Evolutionary conservation across 176 grass and related monocot genomes (phyloP).

Genomic region (Ensete glaucum): DNA sequence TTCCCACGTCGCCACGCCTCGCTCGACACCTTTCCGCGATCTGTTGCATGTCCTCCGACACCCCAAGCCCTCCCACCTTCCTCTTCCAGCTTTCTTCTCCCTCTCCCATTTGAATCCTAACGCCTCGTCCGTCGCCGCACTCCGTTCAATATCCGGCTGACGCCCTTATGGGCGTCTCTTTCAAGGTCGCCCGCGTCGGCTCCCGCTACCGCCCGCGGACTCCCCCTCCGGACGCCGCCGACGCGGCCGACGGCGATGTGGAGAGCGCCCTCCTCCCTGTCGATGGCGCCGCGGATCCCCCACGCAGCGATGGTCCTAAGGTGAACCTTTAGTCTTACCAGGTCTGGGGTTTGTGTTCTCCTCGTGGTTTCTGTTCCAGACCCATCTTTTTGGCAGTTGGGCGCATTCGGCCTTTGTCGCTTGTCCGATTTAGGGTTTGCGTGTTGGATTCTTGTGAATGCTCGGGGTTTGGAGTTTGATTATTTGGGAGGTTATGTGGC

Average conservation of each 20-base stretch:
- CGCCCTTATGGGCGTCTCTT: slow-evolving; percentile 37
- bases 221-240: not conserved
- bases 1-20: not conserved
- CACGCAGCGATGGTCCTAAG: slow-evolving; percentile 3
- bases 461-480: not conserved
- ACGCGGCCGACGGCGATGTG: not conserved
- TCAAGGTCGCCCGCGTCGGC: slow-evolving; percentile 23
- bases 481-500: not conserved
- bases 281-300: not conserved
- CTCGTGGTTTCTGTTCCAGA: not conserved
- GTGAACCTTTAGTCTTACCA: not conserved
- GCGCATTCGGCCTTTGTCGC: not conserved
- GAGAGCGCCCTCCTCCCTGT: not conserved
- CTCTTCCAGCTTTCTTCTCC: not conserved
- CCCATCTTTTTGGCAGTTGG: too few relatives aligned
- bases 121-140: slow-evolving; percentile 10
- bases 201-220: slow-evolving; percentile 27
- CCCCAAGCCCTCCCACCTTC: not conserved
- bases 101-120: not conserved
- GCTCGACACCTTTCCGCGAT: not conserved
- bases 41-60: not conserved
- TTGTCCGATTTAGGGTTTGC: slow-evolving; percentile 11
- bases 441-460: not conserved
- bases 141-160: not conserved
- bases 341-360: not conserved